These are phyloP conservation scores for Ogataea angusta DNA, from an alignment of 805 yeast genomes.

Conservation along the genomic window DNA sequence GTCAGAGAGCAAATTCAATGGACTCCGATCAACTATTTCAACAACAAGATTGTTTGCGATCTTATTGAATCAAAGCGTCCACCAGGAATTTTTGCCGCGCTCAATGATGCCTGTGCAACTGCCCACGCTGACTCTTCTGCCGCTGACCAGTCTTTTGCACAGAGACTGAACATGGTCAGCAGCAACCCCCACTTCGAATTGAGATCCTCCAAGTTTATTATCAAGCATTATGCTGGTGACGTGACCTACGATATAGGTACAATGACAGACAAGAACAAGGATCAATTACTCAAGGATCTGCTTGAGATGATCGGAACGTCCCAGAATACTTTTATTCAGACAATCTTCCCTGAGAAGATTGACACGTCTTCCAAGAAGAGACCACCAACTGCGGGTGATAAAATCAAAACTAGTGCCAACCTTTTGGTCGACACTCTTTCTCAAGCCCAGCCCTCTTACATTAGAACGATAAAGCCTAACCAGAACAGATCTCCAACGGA, in stretches of 20 bases:
- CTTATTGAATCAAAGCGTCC: conserved; percentile 91
- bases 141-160: conserved; percentile 94
- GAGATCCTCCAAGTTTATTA: conserved; percentile 79
- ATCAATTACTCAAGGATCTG: conserved; percentile 84
- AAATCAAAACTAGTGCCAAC: conserved; percentile 89
- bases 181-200: conserved; percentile 84
- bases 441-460: conserved; percentile 90
- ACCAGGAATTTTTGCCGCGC: conserved; percentile 93
- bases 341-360: conserved; percentile 61
- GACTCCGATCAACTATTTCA: conserved; percentile 96
- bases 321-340: conserved; percentile 55
- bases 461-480: conserved; percentile 96
- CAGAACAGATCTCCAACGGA: conserved; percentile 89
- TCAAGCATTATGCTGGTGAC: conserved; percentile 98
- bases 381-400: conserved; percentile 96
- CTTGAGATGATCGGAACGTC: conserved; percentile 76
- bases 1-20: conserved; percentile 92
- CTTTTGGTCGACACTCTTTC: conserved; percentile 84
- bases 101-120: conserved; percentile 95
- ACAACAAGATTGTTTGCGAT: conserved; percentile 95
- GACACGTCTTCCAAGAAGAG: conserved; percentile 68
- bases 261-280: conserved; percentile 97
- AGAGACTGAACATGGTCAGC: conserved; percentile 80
- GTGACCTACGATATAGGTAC: conserved; percentile 85
- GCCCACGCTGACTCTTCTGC: conserved; percentile 97